Evolutionary conservation across 164 flowering plant genomes (phyloP), one percentile per base, ranked within the genome.

Genomic region (Tinospora cordifolia): DNA sequence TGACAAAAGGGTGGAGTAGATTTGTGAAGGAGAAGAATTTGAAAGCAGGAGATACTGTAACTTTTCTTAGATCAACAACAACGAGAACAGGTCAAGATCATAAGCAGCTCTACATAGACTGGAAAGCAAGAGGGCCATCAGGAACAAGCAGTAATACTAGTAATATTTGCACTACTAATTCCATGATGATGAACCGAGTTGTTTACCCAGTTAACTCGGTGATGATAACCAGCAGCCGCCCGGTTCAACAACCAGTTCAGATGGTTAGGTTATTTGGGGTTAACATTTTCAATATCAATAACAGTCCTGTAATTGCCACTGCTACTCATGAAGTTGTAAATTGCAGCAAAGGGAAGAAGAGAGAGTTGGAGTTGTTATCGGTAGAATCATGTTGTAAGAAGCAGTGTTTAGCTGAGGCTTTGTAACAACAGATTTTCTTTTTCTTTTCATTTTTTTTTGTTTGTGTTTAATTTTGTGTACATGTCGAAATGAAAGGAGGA

Each of bases 1-100:
- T 91, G 21, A 91, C 97, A 0, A 91, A 91, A 70, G 97, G 97
- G 19, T 91, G 97, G 97, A 89, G 95, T 79, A 76, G 95, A 27
- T 91, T 89, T 74, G 97, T 91, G 47, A 91, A 91, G 83, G 97
- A 91, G 81, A 91, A 91, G 79, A 76, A 68, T n/a, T 74, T 91
- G 40, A 79, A 80, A 39, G 92, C 97, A 36, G 97, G 97, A 0
- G 97, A 91, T 77, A 30, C 83, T 21, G 93, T 91, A 1, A 70
- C 81, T 21, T 90, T 90, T 62, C 81, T 81, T 39, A 70, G 88
- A 41, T 87, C 91, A 0, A 80, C 81, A 40, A 84, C 91, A 0
- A 80, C 81, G 38, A 84, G 81, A 0, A 67, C 81, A 46, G 85
- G 83, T 0, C 68, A 65, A 27, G 91, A 88, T 30, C 36, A 30